phyloP scores from a whole-genome alignment of 2,329 filamentous ascomycete species.

The Clathrospora elynae region DNA sequence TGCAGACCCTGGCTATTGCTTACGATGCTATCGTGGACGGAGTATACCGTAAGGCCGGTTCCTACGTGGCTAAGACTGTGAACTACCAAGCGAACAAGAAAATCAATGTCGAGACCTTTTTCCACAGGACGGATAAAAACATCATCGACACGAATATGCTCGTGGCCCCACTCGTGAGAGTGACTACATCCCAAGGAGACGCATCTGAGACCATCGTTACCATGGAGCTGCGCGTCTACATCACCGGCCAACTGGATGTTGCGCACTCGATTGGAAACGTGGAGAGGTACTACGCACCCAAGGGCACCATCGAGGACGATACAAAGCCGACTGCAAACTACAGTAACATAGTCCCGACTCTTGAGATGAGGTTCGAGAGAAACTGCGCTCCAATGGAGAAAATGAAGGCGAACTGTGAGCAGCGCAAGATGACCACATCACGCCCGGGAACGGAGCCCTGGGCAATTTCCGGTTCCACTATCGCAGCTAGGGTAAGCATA shows the following conservation, averaged over 20 bases:
- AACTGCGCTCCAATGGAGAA: slow-evolving; percentile 22
- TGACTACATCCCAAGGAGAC: slow-evolving; percentile 10
- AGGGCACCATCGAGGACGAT: slow-evolving; percentile 1
- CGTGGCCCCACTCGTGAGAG: slow-evolving; percentile 76
- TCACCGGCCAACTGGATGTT: slow-evolving; percentile 29
- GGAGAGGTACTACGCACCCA: slow-evolving; percentile 17
- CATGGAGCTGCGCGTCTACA: slow-evolving; percentile 40
- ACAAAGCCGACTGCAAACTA: slow-evolving; percentile 10
- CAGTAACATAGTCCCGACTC: slow-evolving; percentile 26
- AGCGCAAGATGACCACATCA: slow-evolving; percentile 17
- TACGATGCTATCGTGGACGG: slow-evolving; percentile 50
- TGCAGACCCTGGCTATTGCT: slow-evolving; percentile 30
- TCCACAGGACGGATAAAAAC: slow-evolving; percentile 20
- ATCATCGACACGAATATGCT: slow-evolving; percentile 91
- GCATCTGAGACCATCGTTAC: slow-evolving; percentile 32
- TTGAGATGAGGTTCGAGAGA: slow-evolving; percentile 28
- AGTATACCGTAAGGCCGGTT: slow-evolving; percentile 30
- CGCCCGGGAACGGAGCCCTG: slow-evolving; percentile 46
- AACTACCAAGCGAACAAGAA: slow-evolving; percentile 28
- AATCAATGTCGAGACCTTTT: slow-evolving; percentile 24
- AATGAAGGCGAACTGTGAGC: slow-evolving; percentile 5
- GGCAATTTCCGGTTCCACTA: slow-evolving; percentile 53
- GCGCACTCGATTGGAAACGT: slow-evolving; percentile 15
- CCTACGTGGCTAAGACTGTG: slow-evolving; percentile 14
- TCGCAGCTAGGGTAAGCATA: slow-evolving; percentile 33